Evolutionary conservation across 2,329 filamentous ascomycete genomes (phyloP), one percentile per base, ranked within the genome.

Genomic region (Diaporthe humulicola): DNA sequence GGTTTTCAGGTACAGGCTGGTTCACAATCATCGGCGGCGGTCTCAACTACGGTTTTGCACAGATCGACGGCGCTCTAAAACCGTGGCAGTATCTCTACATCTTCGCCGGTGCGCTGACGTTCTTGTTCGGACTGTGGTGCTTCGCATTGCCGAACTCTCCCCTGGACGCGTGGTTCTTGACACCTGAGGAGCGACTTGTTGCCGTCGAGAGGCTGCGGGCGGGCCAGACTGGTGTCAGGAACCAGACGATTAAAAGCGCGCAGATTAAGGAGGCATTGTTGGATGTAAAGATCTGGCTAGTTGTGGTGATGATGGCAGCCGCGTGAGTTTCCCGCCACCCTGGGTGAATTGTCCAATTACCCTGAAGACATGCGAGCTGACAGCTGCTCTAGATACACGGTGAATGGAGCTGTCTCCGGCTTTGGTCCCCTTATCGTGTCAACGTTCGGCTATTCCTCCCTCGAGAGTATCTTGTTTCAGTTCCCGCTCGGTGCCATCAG

Each of bases 81-180:
- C 84, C 88, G 5, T 95, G 93, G 92, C 92, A 94, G 83, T 93
- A 93, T 78, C 92, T 94, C 74, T 94, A 93, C 80, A 84, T 94
- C 19, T 84, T 94, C 25, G 91, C 91, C 0, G 92, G 92, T 0
- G 85, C 85, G 0, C 78, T 94, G 67, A 94, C 92, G 0, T 89
- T 93, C 50, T 61, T 93, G 0, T 93, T 93, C 77, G 92, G 92
- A 0, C 73, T 92, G 0, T 87, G 88, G 79, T 94, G 92, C 82
- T 93, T 93, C 78, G 85, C 86, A 12, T 84, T 94, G 70, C 93
- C 93, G 0, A 90, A 91, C 76, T 93, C 90, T 1, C 91, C 93
- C 0, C 89, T 90, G 0, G 87, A 88, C 0, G 93, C 93, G 0
- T 94, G 92, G 92, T 95, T 95, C 79, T 83, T 95, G 52, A 90